Base-by-base conservation (phyloP, 768 basidiomycete genomes). In the Suillus discolor region DNA sequence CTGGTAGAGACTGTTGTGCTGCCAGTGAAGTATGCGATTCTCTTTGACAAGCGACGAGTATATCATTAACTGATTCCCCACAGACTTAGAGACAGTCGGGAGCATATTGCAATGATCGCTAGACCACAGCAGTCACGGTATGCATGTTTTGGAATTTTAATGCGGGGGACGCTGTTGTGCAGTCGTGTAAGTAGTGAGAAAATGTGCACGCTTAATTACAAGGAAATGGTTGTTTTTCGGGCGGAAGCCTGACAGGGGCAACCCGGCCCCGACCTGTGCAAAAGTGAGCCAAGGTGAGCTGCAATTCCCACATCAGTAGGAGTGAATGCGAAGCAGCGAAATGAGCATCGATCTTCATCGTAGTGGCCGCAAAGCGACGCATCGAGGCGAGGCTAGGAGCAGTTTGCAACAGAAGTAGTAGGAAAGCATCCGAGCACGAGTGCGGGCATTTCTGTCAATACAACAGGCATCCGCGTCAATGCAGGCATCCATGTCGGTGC, bases 1-100 rank as follows among this genome's bases (percentile, higher is more conserved):
- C 83, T 87, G 66, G 75, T 90, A 16, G 88, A 90, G 66, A 84
- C 80, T 28, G 79, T 78, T 49, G 89, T 88, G 4, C 77, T 89
- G 36, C 85, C 87, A 2, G 70, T 87, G 62, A 84, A 89, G 89
- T 88, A 68, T 66, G 71, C 23, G 3, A 12, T 23, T 25, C 9
- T 57, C 61, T 23, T 39, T 61, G 16, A n/a, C 51, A 36, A 28
- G 42, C 36, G 20, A 68, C 39, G 20, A 34, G 5, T 39, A 44
- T 20, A n/a, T 28, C 25, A 28, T 54, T 31, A 15, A 11, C 39
- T 49, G 28, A n/a, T n/a, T 28, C 28, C 20, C 44, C 53, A 44
- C 65, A 84, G 82, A 63, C 64, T 80, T 53, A 77, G 79, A 70
- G 62, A 71, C 9, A 69, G 75, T 34, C 60, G 65, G 11, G 70